phyloP scores from a whole-genome alignment of 306 rosid species.

The Quercus cerris region DNA sequence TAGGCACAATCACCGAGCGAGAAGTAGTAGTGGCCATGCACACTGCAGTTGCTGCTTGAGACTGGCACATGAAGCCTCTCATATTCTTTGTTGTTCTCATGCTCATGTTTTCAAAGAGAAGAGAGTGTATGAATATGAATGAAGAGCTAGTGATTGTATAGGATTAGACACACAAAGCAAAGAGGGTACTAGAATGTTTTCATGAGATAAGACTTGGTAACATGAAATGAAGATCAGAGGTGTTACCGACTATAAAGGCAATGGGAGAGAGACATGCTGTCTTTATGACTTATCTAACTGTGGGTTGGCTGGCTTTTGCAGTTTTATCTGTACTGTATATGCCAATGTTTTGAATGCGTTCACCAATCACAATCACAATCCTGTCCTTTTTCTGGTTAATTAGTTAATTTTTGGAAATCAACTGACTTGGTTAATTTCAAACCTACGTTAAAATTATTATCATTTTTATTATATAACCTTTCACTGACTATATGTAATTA shows the following conservation, averaged over 20 bases:
- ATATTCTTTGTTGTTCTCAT: conserved; percentile 34
- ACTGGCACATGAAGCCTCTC: conserved; percentile 78
- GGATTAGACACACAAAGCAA: not conserved
- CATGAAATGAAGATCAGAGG: conserved; percentile 8
- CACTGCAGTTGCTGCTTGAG: conserved; percentile 65
- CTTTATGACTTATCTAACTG: conserved; percentile 47
- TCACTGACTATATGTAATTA: too few species aligned
- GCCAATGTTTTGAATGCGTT: conserved; percentile 30
- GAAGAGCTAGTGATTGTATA: not conserved
- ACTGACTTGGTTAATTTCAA: not conserved
- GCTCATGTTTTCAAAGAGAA: conserved; percentile 22
- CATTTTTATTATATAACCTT: too few species aligned
- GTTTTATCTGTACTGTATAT: conserved; percentile 24
- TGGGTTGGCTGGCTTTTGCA: conserved; percentile 36
- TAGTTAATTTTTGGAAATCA: conserved; percentile 34
- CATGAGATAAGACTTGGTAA: not conserved
- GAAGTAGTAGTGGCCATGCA: conserved; percentile 53
- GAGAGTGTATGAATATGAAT: not conserved
- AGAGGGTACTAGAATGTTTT: not conserved
- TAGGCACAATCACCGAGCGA: conserved; percentile 50
- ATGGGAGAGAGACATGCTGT: conserved; percentile 33
- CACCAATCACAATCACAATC: conserved; percentile 10
- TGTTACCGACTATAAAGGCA: conserved; percentile 11
- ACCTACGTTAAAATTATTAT: too few species aligned
- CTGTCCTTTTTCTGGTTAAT: conserved; percentile 39